Evolutionary conservation across 2,329 filamentous ascomycete genomes (phyloP), one percentile per base, ranked within the genome.

Genomic region (Leptographium procerum): DNA sequence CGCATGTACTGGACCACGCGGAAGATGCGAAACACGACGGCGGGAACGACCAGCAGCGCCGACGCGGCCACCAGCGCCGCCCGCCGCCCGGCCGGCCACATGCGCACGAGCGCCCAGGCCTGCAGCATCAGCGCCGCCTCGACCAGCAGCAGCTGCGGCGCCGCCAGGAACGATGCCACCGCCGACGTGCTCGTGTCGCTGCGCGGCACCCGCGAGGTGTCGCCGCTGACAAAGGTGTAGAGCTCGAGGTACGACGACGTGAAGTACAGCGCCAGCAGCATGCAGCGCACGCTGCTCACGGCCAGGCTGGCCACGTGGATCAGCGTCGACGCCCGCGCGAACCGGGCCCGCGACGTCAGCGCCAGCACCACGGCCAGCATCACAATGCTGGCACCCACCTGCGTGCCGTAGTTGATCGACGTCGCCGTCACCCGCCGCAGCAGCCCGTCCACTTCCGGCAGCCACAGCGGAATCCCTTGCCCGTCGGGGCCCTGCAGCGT

Each of bases 311-410:
- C 60, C 24, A 80, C 64, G 67, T 91, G 90, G 65, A 91, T 74
- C 62, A 85, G 66, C 68, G 87, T 88, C 24, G 89, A 78, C 0
- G 76, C 67, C 1, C 85, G 85, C 56, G 73, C 73, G 60, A 88
- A 80, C 68, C 89, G 90, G 63, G 82, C 75, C 0, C 75, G 69
- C 24, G 82, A 81, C 0, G 88, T 91, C 69, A 91, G 77, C 59
- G 86, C 66, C 13, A 90, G 71, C 3, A 91, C 73, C 33, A 87
- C 75, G 50, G 86, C 64, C 22, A 91, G 73, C 66, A 90, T 80
- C 61, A 86, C 71, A 59, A 85, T 63, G 52, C 81, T 82, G 24
- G 64, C 64, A 9, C 64, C 64, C 29, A 62, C 58, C 64, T 65
- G 64, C 47, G 55, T 33, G 52, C 57, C 60, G 47, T 64, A 66